A percentile compares a stretch with the other conserved stretches of the same genome.
Evolutionary conservation across 2,329 filamentous ascomycete species (phyloP).

Genomic region (Hypoxylon sp.): DNA sequence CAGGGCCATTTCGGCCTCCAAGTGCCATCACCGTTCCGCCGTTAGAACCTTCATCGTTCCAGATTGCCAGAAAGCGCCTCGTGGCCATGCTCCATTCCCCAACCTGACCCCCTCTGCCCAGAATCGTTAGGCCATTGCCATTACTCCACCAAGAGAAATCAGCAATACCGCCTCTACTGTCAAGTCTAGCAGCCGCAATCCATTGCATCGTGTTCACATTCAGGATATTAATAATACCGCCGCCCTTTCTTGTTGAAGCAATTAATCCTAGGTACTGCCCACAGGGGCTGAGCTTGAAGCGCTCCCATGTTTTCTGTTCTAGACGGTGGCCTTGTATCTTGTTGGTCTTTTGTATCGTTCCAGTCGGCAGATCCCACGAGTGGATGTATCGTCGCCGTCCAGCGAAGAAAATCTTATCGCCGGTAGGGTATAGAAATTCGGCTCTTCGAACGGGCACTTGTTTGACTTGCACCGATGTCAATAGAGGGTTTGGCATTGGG

Average conservation of each 20-base stretch:
- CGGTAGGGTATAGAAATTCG: conserved; percentile 80
- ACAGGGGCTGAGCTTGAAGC: conserved; percentile 88
- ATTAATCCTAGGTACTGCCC: conserved; percentile 88
- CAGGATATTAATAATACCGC: conserved; percentile 89
- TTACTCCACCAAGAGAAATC: conserved; percentile 96
- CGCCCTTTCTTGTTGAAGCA: conserved; percentile 85
- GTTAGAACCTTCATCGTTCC: conserved; percentile 91
- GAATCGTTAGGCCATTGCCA: conserved; percentile 84
- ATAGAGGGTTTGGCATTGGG: conserved; percentile 85
- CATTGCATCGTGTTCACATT: conserved; percentile 87
- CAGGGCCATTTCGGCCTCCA: conserved; percentile 76
- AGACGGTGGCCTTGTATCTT: conserved; percentile 81
- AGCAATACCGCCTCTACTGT: conserved; percentile 85
- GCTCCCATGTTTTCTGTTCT: conserved; percentile 92
- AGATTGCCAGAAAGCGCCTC: conserved; percentile 81
- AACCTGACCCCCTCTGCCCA: conserved; percentile 89
- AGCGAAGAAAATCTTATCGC: conserved; percentile 87
- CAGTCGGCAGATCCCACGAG: conserved; percentile 89
- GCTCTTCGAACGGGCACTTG: conserved; percentile 88
- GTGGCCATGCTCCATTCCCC: conserved; percentile 86
- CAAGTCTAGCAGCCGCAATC: conserved; percentile 85
- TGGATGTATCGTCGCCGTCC: conserved; percentile 94
- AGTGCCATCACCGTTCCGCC: conserved; percentile 87
- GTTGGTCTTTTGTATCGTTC: conserved; percentile 85
- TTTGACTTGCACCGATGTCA: conserved; percentile 90